Evolutionary conservation across 106 monocot genomes (phyloP).

Genomic region (Acanthochlamys bracteata): DNA sequence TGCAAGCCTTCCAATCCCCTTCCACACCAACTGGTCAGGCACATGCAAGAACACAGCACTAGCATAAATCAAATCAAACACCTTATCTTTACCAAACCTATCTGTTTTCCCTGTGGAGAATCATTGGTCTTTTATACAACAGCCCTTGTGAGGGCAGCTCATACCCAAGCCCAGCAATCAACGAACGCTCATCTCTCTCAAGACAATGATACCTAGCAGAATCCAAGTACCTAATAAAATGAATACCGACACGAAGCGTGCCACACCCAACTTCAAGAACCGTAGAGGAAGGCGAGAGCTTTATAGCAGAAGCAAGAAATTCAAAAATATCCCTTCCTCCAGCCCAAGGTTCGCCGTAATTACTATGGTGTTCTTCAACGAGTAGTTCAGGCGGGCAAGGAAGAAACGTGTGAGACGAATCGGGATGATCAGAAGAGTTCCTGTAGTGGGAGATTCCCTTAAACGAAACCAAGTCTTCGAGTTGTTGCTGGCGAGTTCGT

Average conservation of each 20-base stretch:
- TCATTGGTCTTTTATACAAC: constrained; percentile 68
- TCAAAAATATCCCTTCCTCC: constrained; percentile 94
- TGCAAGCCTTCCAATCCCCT: constrained; percentile 62
- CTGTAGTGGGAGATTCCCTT: constrained; percentile 91
- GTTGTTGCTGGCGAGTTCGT: constrained; percentile 57
- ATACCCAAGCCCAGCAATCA: constrained; percentile 77
- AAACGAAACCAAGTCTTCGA: constrained; percentile 43
- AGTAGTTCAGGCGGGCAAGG: constrained; percentile 75
- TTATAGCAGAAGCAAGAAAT: constrained; percentile 59
- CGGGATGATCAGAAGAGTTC: constrained; percentile 7
- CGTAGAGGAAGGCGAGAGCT: constrained; percentile 43
- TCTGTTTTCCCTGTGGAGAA: constrained; percentile 68
- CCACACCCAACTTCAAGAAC: constrained; percentile 97
- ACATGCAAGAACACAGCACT: constrained; percentile 95
- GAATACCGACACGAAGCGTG: constrained; percentile 85
- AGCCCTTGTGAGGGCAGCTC: constrained; percentile 89
- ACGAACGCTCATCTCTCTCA: constrained; percentile 78
- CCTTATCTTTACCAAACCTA: constrained; percentile 26
- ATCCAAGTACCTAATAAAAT: constrained; percentile 83
- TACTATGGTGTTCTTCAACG: constrained; percentile 97
- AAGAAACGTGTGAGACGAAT: constrained; percentile 43
- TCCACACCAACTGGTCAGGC: constrained; percentile 76
- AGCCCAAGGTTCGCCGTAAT: constrained; percentile 98
- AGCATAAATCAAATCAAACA: constrained; percentile 79
- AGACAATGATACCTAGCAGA: constrained; percentile 56